These are phyloP conservation scores for Yamadazyma aaseri DNA, from an alignment of 1,139 yeast species.

Conservation along the genomic window DNA sequence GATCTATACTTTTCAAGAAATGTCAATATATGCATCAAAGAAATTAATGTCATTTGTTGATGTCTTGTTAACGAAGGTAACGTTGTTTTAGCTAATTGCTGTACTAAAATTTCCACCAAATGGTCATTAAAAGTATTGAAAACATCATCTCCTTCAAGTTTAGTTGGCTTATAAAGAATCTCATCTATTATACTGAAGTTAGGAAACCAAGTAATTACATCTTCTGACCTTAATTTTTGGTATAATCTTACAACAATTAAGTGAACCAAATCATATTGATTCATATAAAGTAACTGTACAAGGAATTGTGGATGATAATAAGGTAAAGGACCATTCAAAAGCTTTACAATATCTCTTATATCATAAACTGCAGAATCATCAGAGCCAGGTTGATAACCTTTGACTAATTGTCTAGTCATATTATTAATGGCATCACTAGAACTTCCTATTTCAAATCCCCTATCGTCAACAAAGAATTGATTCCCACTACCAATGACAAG, in stretches of 20 bases:
- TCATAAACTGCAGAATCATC: constrained; percentile 39
- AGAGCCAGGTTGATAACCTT: constrained; percentile 22
- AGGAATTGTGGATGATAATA: constrained; percentile 88
- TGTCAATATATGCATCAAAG: constrained; percentile 63
- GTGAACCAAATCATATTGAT: constrained; percentile 56
- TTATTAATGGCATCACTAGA: constrained; percentile 28
- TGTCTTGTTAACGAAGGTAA: constrained; percentile 85
- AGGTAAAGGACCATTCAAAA: constrained; percentile 86
- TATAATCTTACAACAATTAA: constrained; percentile 56
- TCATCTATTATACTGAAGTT: constrained; percentile 25
- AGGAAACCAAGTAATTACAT: constrained; percentile 35
- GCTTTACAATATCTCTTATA: constrained; percentile 59
- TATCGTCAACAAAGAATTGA: constrained; percentile 81
- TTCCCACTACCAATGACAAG: constrained; percentile 87
- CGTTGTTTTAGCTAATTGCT: constrained; percentile 60
- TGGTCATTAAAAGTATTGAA: constrained; percentile 43
- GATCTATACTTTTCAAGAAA: constrained; percentile 48
- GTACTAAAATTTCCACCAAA: constrained; percentile 52
- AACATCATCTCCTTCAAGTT: constrained; percentile 21
- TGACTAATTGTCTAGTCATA: constrained; percentile 50
- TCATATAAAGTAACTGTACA: constrained; percentile 71
- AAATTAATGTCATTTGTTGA: constrained; percentile 80
- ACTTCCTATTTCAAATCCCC: constrained; percentile 42
- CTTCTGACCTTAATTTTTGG: constrained; percentile 44
- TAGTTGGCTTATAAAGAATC: constrained; percentile 13